Base-by-base conservation (phyloP, 2,329 filamentous ascomycete species). In the Pseudogymnoascus sp. region DNA sequence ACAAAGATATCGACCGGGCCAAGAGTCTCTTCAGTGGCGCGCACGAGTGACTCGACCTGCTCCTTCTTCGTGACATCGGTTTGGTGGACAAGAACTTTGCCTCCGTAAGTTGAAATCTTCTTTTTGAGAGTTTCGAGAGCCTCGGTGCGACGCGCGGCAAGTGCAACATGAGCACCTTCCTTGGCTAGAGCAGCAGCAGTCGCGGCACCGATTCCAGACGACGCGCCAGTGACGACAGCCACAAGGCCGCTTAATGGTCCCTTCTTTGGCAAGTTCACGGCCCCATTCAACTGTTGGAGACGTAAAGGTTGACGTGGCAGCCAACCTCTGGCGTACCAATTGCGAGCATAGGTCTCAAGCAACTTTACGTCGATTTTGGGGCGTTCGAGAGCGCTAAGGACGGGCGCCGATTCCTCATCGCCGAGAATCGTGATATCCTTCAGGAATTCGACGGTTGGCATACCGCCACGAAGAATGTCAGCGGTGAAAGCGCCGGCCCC, bases 271-370 rank as follows among this genome's bases (percentile, higher is more conserved):
- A 76, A 74, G 59, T 77, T 76, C 3, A 74, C 74, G 18, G 77
- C 71, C 5, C 78, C 77, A 33, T 77, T 77, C 2, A 77, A 73
- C 59, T 78, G 76, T 56, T 77, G 72, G 11, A 78, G 77, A 5
- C 79, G 79, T 3, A 77, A 77, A 3, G 89, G 89, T 16, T 87
- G 80, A 2, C 77, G 79, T 5, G 84, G 80, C 4, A 93, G 79
- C 90, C 90, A 93, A 50, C 90, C 90, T 73, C 90, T 79, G 16
- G 88, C 88, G 71, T 88, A 92, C 80, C 90, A 93, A 73, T 92
- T 88, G 14, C 90, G 87, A 21, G 87, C 84, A 71, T 93, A 93
- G 0, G 86, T 92, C 73, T 90, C 86, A 5, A 92, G 81, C n/a
- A 93, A 77, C 12, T 83, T 79, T 16, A 75, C 78, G 70, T 92